A percentile compares a stretch with the other conserved stretches of the same genome.
Evolutionary conservation across 257 asterid species (phyloP).

Genomic region (Lavandula angustifolia): DNA sequence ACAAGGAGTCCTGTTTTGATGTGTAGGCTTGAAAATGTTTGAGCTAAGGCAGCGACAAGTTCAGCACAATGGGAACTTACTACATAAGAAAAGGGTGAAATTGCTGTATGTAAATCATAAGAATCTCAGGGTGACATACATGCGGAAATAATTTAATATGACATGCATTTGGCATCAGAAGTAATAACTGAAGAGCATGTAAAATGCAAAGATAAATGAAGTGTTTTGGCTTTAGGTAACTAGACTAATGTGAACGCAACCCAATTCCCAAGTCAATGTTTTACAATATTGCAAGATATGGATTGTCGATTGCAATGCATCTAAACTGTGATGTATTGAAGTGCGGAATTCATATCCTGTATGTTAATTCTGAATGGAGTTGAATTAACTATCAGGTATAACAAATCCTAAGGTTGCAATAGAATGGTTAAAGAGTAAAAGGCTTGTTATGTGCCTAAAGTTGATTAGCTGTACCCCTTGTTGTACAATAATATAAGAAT

Average conservation of each 20-base stretch:
- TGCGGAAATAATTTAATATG: not conserved
- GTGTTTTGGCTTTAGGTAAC: not conserved
- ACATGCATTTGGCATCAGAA: not conserved
- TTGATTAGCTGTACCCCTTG: not conserved
- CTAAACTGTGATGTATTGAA: not conserved
- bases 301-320: not conserved
- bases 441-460: conserved; percentile 8
- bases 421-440: conserved; percentile 14
- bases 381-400: conserved; percentile 1
- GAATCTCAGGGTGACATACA: not conserved
- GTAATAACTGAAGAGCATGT: not conserved
- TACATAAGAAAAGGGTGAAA: not conserved
- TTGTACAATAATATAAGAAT: conserved; percentile 9
- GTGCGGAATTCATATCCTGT: not conserved
- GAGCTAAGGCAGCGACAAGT: not conserved
- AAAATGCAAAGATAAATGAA: not conserved
- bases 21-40: not conserved
- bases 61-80: not conserved
- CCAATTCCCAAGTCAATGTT: not conserved
- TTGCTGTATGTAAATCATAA: not conserved
- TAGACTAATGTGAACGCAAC: not conserved
- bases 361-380: conserved; percentile 16
- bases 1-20: not conserved
- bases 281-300: not conserved
- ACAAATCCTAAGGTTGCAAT: not conserved